Evolutionary conservation across 768 basidiomycete genomes (phyloP).

Genomic region (Rubroboletus pulcherrimus): DNA sequence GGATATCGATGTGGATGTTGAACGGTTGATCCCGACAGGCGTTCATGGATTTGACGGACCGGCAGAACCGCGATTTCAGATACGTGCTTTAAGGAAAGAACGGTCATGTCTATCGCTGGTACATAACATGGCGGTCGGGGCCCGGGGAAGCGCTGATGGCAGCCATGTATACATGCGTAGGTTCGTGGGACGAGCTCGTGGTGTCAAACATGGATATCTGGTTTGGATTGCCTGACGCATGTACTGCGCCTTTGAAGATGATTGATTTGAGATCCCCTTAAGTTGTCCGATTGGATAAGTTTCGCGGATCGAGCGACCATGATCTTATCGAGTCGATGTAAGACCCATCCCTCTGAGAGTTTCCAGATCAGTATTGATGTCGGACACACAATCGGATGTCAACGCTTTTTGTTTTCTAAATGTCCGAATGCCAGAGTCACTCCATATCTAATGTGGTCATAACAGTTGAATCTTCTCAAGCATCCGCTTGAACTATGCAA

Average conservation of each 20-base stretch:
- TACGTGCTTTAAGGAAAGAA: conserved; percentile 50
- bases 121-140: background rate
- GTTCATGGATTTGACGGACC: conserved; percentile 71
- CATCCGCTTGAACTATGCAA: background rate
- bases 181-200: no score
- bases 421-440: background rate
- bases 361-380: background rate
- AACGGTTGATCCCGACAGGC: conserved; percentile 37
- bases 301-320: no score
- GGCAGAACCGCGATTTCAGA: conserved; percentile 68
- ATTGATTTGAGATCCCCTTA: no score
- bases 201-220: no score
- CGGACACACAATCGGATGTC: background rate
- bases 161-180: background rate
- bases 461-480: background rate
- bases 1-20: background rate
- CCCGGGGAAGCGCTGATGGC: background rate
- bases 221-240: no score
- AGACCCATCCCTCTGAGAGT: no score
- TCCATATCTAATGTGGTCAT: no score
- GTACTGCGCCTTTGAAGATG: no score
- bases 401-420: no score
- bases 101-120: background rate
- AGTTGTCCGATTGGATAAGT: no score
- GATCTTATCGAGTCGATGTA: no score